These are phyloP conservation scores for Alisma plantagoaquatica DNA, from an alignment of 106 monocot species.

Conservation along the genomic window DNA sequence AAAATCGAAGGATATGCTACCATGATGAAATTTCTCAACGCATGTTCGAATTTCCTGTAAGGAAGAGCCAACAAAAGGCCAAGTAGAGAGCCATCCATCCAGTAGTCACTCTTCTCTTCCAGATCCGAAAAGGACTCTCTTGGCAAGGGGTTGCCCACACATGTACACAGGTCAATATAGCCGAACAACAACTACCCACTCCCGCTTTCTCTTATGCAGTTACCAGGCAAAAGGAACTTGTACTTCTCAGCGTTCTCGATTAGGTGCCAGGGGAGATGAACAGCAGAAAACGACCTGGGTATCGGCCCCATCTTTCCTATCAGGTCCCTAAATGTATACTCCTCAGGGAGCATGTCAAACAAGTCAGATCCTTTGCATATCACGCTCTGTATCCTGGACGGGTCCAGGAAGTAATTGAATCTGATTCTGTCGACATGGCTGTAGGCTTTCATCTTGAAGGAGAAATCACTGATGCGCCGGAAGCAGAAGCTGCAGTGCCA, in stretches of 20 bases:
- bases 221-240: slow-evolving; percentile 17
- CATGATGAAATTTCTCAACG: too few species aligned
- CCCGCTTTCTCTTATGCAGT: slow-evolving; percentile 48
- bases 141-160: too few species aligned
- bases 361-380: slow-evolving; percentile 75
- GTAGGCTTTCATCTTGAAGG: slow-evolving; percentile 88
- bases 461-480: slow-evolving; percentile 46
- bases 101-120: too few species aligned
- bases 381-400: slow-evolving; percentile 64
- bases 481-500: slow-evolving; percentile 99
- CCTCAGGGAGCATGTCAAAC: slow-evolving; percentile 88
- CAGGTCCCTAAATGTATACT: slow-evolving; percentile 8
- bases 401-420: slow-evolving; percentile 10
- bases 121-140: too few species aligned
- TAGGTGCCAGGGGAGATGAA: slow-evolving; percentile 10
- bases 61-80: too few species aligned
- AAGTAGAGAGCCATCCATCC: too few species aligned
- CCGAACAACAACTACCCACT: not conserved
- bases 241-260: slow-evolving; percentile 13
- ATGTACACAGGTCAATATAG: too few species aligned
- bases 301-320: slow-evolving; percentile 19
- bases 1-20: too few species aligned
- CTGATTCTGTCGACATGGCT: slow-evolving; percentile 76
- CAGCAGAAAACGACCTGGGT: slow-evolving; percentile 9
- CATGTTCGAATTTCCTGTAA: too few species aligned